Evolutionary conservation across 2,329 filamentous ascomycete genomes (phyloP), one percentile per base, ranked within the genome.

Genomic region (Exophiala dermatitidis): DNA sequence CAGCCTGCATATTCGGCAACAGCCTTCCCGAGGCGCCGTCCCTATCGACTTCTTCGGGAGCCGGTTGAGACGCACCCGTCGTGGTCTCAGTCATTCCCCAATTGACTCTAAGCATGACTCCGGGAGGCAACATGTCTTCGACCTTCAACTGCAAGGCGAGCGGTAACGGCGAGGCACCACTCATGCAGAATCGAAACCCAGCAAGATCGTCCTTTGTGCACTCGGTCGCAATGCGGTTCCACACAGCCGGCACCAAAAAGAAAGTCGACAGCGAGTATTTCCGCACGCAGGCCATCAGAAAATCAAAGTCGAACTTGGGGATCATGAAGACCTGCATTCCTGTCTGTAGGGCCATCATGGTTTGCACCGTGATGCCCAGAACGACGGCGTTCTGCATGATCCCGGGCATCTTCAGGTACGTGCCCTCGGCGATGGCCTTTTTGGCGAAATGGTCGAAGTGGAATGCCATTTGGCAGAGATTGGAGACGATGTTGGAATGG

Each of bases 61-160:
- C 43, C 7, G 49, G 50, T 33, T 59, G 53, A 5, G 59, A 53
- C 8, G 60, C 57, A 33, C 53, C 56, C 1, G 77, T 77, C 28
- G 50, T 51, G 59, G 64, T 71, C 64, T 81, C 78, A 0, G 77
- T 80, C 74, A 79, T 78, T 1, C 78, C 78, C 72, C 74, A 81
- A 36, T 59, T 59, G 9, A 52, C 47, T 33, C 54, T 36, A 19
- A 59, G 44, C 29, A 48, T 46, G 8, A 56, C 53, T 1, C 56
- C 56, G 3, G 50, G 31, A 5, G 53, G 50, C 10, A 59, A 30
- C 53, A 53, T 56, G 5, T 59, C 47, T 9, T 55, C 46, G 7
- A 59, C 45, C 12, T 50, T 48, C 30, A 48, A 28, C 38, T 55
- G 56, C 8, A 59, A 10, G 10, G 42, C 45, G 5, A 50, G 33